Evolutionary conservation across 768 basidiomycete species (phyloP).

Genomic region (Lactarius pseudohatsudake): DNA sequence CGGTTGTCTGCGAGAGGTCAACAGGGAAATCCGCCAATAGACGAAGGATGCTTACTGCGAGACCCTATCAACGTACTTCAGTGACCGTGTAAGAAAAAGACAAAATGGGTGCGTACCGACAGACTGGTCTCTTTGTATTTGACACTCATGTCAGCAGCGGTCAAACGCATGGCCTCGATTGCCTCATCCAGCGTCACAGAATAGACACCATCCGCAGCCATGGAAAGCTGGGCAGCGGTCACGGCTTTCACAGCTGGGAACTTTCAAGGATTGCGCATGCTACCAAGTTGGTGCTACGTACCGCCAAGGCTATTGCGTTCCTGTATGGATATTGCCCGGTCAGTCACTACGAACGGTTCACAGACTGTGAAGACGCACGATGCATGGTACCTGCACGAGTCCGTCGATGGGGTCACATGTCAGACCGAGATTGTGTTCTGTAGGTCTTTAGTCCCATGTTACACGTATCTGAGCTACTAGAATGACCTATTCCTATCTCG

Average conservation of each 20-base stretch:
- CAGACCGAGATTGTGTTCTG: slow-evolving; percentile 83
- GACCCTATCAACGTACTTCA: slow-evolving; percentile 42
- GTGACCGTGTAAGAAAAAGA: not conserved
- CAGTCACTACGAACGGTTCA: slow-evolving; percentile 9
- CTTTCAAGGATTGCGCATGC: slow-evolving; percentile 7
- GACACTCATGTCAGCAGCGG: slow-evolving; percentile 91
- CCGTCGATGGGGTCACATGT: slow-evolving; percentile 96
- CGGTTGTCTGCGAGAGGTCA: slow-evolving; percentile 51
- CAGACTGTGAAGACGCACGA: slow-evolving; percentile 52
- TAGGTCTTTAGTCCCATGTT: not conserved
- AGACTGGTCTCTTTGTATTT: slow-evolving; percentile 97
- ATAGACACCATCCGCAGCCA: slow-evolving; percentile 87
- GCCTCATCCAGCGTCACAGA: slow-evolving; percentile 91
- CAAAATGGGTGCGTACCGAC: slow-evolving; percentile 52
- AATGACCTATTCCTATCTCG: slow-evolving; percentile 84
- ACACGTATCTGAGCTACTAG: not conserved
- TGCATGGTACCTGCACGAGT: slow-evolving; percentile 93
- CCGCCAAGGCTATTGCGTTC: slow-evolving; percentile 87
- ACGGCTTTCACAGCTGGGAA: slow-evolving; percentile 82
- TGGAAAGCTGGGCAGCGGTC: slow-evolving; percentile 91
- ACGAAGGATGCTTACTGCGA: slow-evolving; percentile 48
- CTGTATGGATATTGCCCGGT: slow-evolving; percentile 36
- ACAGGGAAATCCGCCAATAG: slow-evolving; percentile 23
- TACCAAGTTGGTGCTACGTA: slow-evolving; percentile 34
- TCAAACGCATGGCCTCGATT: slow-evolving; percentile 92